Base-by-base conservation (phyloP, 2,329 filamentous ascomycete genomes). In the Onygena corvina region DNA sequence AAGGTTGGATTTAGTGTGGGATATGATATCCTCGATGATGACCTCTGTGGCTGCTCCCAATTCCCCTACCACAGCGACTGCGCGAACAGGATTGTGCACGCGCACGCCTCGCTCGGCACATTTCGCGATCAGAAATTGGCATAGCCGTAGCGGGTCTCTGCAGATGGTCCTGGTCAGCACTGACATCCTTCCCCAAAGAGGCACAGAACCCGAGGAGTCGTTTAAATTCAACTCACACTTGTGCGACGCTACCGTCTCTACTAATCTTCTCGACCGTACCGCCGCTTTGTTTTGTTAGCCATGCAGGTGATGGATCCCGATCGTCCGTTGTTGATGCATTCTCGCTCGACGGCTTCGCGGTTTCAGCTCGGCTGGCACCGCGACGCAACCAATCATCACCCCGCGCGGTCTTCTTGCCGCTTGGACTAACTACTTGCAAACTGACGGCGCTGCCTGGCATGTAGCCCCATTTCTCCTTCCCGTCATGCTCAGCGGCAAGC, bases 101-200 rank as follows among this genome's bases (percentile, higher is more conserved):
- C 72, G 69, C 2, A 87, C 83, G 11, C 83, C 83, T 16, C 73
- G 70, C 18, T 70, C 64, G n/a, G 72, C 58, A 53, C 77, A 80
- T 54, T 74, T 64, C 11, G 73, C 61, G 9, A 86, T 67, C 1
- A 92, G 69, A 60, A 80, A 87, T 44, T 75, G 68, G 53, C 79
- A 87, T 12, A 90, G 70, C 38, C 71, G 69, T 8, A 79, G 60
- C 0, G 86, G 84, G 56, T 89, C 82, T 45, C 77, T 83, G 38
- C 16, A 20, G 59, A 25, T 46, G 11, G 47, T 11, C n/a, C 36
- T 16, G 3, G n/a, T 30, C 45, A 11, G 21, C 3, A 31, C 11
- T 31, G 48, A 7, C 35, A 27, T 5, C 16, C 21, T 20, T n/a
- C n/a, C 23, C 11, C 14, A 33, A 6, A 14, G n/a, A 27, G 6